Evolutionary conservation across 257 asterid genomes (phyloP), one percentile per base, ranked within the genome.

Genomic region (Nicotiana tabacum): DNA sequence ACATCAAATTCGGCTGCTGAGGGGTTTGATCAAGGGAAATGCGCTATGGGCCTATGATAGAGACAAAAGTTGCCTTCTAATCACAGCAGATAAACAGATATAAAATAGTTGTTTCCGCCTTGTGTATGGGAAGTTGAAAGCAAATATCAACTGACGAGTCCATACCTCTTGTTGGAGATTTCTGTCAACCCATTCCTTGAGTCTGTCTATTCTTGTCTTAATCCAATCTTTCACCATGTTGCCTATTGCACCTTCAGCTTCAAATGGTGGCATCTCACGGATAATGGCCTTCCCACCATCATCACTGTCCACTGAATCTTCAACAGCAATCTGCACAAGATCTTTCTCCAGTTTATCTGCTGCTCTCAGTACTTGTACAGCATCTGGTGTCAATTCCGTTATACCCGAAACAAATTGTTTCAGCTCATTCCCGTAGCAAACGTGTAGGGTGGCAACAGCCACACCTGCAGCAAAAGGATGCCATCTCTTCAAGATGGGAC

Each of bases 211-310:
- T 90, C 99, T 94, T 33, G 93, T 90, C 93, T 90, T 94, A 83
- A 96, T 91, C 99, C 99, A 96, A 66, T 84, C 90, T 87, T 93
- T 96, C 58, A 96, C 97, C 92, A 94, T 46, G 87, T 90, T 92
- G 78, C 95, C 97, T 33, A 96, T 94, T 16, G 89, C 96, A 81
- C 95, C 93, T 89, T 96, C 98, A 83, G 98, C 98, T 89, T 96
- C 99, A 85, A 84, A 96, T 82, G 99, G 99, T 65, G 98, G 97
- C 99, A 96, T 96, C 91, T 96, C 99, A 37, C 99, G 98, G 27
- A 96, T 93, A 82, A 96, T 94, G 85, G 97, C 98, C 89, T 96
- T 96, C 77, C 99, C 99, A 58, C 99, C 99, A 92, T 96, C 99
- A 87, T 94, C 99, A 77, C 99, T 91, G 46, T 96, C 98, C 81